Evolutionary conservation across 345 rosid genomes (phyloP), one percentile per base, ranked within the genome.

Genomic region (Citrus hindsii): DNA sequence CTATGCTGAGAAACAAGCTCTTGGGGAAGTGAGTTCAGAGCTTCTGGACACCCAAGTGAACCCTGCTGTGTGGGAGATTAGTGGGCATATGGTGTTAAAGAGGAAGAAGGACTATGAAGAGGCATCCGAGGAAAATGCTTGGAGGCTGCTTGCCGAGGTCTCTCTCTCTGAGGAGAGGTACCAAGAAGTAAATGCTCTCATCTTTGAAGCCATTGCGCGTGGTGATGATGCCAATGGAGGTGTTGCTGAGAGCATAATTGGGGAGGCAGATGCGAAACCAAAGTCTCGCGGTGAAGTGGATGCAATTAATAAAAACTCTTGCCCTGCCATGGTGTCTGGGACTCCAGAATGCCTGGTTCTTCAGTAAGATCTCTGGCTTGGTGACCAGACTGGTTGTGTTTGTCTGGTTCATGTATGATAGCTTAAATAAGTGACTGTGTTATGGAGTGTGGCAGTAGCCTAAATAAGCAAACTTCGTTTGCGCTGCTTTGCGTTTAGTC

Each of bases 31-130:
- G 73, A 90, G 92, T 79, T 30, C 88, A 0, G 88, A 91, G 83
- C 85, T 96, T 62, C 85, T 94, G 73, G 98, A 96, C 67, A 96
- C 99, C 19, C 98, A 96, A 78, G 99, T 96, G 84, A 96, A 94
- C 83, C 98, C 98, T 75, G 99, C 99, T 3, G 99, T 96, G 42
- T 94, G 98, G 98, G 98, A 96, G 73, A 96, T 96, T 22, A 94
- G 98, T 64, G 99, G 99, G n/a, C 99, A 96, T 76, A 94, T 96
- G 84, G 99, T 96, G 77, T 74, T 96, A 60, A 94, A 96, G 88
- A 91, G 94, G 88, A 96, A 86, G 89, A 83, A 89, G 79, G 98
- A 96, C 84, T 96, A 79, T 5, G 93, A 96, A 66, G 97, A 85
- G 81, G 99, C 99, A 68, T 83, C 97, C 0, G 99, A 94, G 77